A percentile compares a stretch with the other conserved stretches of the same genome.
phyloP scores from a whole-genome alignment of 2,329 filamentous ascomycete genomes.

The Hypoxylon rubiginosum region DNA sequence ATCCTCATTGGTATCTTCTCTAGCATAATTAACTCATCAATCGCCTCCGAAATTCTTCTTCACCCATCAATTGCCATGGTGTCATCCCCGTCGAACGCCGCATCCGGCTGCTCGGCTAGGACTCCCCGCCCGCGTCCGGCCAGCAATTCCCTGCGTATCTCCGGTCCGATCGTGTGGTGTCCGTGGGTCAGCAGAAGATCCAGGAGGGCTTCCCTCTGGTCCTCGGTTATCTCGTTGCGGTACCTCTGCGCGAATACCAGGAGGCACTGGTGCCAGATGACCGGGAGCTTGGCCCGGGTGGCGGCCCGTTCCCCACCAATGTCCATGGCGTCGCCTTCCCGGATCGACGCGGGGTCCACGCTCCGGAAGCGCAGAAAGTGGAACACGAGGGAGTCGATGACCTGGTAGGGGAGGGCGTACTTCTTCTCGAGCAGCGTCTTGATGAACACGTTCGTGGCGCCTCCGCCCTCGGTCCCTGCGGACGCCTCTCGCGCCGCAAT shows the following conservation, averaged over 20 bases:
- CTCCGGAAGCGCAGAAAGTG: constrained; percentile 93
- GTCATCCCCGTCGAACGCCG: constrained; percentile 81
- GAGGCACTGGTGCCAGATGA: constrained; percentile 96
- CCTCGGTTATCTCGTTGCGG: constrained; percentile 95
- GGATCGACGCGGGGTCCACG: constrained; percentile 70
- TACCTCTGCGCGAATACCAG: constrained; percentile 94
- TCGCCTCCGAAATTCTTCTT: not conserved
- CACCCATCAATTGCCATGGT: constrained; percentile 81
- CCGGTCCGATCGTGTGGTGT: constrained; percentile 89
- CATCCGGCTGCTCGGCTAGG: constrained; percentile 69
- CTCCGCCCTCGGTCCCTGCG: constrained; percentile 82
- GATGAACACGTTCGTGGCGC: constrained; percentile 95
- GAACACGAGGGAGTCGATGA: constrained; percentile 94
- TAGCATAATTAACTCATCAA: constrained; percentile 4
- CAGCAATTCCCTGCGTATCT: constrained; percentile 88
- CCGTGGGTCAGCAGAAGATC: constrained; percentile 88
- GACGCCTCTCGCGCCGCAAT: constrained; percentile 92
- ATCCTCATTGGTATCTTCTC: constrained; percentile 39
- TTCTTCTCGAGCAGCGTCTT: constrained; percentile 94
- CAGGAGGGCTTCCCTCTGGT: constrained; percentile 90
- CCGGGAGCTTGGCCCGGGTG: constrained; percentile 77
- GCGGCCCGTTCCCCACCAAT: constrained; percentile 62
- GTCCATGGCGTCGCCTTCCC: constrained; percentile 68
- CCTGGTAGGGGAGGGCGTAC: constrained; percentile 94
- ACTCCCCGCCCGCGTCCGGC: constrained; percentile 89